A percentile compares a stretch with the other conserved stretches of the same genome.
phyloP scores from a whole-genome alignment of 768 basidiomycete genomes.

The Dioszegia hungarica region DNA sequence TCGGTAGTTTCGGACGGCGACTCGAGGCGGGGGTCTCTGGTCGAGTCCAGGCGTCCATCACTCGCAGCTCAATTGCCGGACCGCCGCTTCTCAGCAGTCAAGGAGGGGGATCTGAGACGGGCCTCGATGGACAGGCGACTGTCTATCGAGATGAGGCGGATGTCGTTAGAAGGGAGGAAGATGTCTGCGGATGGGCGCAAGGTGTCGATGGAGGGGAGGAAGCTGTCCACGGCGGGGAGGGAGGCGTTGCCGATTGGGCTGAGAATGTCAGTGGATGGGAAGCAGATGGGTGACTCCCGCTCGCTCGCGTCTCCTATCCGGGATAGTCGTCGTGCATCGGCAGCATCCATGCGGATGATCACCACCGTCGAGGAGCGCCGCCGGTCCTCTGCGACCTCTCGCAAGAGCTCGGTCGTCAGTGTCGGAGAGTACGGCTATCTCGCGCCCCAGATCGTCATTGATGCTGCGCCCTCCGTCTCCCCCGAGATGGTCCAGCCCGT shows the following conservation, averaged over 20 bases:
- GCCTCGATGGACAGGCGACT: not conserved
- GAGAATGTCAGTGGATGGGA: not conserved
- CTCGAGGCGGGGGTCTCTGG: conserved; percentile 11
- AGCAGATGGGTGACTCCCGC: not conserved
- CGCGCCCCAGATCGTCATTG: conserved; percentile 36
- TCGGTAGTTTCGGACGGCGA: conserved; percentile 25
- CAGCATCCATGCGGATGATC: not conserved
- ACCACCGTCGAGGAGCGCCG: not conserved
- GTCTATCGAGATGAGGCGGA: not conserved
- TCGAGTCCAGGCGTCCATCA: not conserved
- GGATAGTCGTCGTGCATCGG: not conserved
- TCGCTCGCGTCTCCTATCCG: not conserved
- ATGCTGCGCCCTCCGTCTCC: conserved; percentile 11
- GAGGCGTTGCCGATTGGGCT: not conserved
- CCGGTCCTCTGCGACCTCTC: conserved; percentile 10
- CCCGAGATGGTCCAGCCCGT: not conserved
- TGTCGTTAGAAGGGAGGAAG: not conserved
- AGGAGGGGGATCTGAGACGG: not conserved
- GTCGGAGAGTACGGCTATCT: conserved; percentile 39
- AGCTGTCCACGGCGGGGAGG: too few species aligned
- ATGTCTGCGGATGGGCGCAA: not conserved
- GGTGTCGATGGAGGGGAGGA: not conserved
- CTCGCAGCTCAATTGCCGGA: not conserved
- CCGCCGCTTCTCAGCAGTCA: not conserved
- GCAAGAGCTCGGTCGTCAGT: conserved; percentile 35